Evolutionary conservation across 1,284 basidiomycete species (phyloP).

Genomic region (Ustilago trichophora): DNA sequence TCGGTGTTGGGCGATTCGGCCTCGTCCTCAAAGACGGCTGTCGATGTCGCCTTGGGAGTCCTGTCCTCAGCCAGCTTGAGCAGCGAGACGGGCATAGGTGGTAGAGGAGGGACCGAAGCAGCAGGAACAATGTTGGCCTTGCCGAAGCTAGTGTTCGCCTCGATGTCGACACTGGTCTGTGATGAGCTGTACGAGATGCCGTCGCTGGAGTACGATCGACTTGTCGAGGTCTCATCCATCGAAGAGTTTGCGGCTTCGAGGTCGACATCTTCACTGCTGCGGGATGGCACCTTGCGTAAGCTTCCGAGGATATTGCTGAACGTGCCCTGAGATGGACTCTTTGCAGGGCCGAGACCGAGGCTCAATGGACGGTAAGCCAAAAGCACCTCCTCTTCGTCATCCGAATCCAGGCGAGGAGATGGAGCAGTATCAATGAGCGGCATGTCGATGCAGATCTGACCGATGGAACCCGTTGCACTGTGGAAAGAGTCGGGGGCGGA

Average conservation of each 20-base stretch:
- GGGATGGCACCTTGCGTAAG: slow-evolving; percentile 15
- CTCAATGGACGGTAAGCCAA: slow-evolving; percentile 45
- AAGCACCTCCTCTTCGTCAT: slow-evolving; percentile 6
- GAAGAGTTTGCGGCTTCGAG: slow-evolving; percentile 31
- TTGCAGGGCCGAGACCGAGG: slow-evolving; percentile 34
- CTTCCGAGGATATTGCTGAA: slow-evolving; percentile 32
- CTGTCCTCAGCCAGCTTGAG: slow-evolving; percentile 13
- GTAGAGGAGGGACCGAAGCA: slow-evolving; percentile 32
- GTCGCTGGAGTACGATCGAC: slow-evolving; percentile 32
- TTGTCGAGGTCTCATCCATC: slow-evolving; percentile 9
- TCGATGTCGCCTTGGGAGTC: too few relatives aligned
- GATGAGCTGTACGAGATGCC: slow-evolving; percentile 42
- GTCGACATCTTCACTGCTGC: slow-evolving; percentile 10
- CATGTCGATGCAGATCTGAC: slow-evolving; percentile 37
- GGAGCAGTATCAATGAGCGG: slow-evolving; percentile 6
- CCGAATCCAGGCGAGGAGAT: slow-evolving; percentile 1
- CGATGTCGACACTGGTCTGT: slow-evolving; percentile 37
- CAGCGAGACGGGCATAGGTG: slow-evolving; percentile 33
- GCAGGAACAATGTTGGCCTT: slow-evolving; percentile 45
- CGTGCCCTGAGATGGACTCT: slow-evolving; percentile 33
- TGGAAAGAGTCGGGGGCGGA: slow-evolving; percentile 22
- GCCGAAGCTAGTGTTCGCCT: slow-evolving; percentile 40
- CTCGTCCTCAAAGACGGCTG: slow-evolving; percentile 7
- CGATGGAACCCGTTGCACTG: slow-evolving; percentile 34
- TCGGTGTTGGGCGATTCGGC: neutral